Percentiles rank a stretch among this genome's conserved stretches.
Conservation (phyloP, 2,329 filamentous ascomycete genomes). For the Pyrenophora seminiperda region DNA sequence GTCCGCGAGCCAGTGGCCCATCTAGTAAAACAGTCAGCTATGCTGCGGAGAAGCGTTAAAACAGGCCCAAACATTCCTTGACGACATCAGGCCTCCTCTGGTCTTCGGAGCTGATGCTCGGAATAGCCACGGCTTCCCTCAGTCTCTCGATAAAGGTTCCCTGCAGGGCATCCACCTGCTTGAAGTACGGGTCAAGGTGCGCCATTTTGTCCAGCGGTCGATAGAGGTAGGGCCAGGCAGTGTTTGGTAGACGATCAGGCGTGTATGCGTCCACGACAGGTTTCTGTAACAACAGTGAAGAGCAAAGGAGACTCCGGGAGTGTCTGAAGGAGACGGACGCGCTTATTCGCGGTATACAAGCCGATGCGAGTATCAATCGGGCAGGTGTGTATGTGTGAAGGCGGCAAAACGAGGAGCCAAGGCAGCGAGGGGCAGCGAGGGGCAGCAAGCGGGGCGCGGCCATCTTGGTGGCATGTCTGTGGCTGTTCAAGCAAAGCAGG, state of each 20-base stretch:
- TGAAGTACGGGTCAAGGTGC: slow-evolving; percentile 91
- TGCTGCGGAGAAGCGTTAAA: neutral
- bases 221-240: slow-evolving; percentile 56
- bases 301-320: slow-evolving; percentile 18
- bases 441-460: slow-evolving; percentile 33
- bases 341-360: slow-evolving; percentile 40
- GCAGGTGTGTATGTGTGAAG: slow-evolving; percentile 36
- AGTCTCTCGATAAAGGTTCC: slow-evolving; percentile 87
- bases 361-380: slow-evolving; percentile 31
- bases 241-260: slow-evolving; percentile 25
- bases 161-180: slow-evolving; percentile 82
- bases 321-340: slow-evolving; percentile 12
- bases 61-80: slow-evolving; percentile 63
- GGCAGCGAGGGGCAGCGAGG: slow-evolving; percentile 27
- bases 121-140: slow-evolving; percentile 90
- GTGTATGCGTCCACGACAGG: slow-evolving; percentile 10
- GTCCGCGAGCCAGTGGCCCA: slow-evolving; percentile 87
- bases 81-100: slow-evolving; percentile 88
- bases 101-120: slow-evolving; percentile 91
- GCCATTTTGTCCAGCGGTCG: slow-evolving; percentile 67
- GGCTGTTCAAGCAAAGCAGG: neutral
- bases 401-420: slow-evolving; percentile 15
- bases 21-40: slow-evolving; percentile 52
- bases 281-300: slow-evolving; percentile 9
- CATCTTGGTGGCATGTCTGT: slow-evolving; percentile 11